phyloP scores from a whole-genome alignment of 208 protist genomes.

The Acanthamoeba royreba region DNA sequence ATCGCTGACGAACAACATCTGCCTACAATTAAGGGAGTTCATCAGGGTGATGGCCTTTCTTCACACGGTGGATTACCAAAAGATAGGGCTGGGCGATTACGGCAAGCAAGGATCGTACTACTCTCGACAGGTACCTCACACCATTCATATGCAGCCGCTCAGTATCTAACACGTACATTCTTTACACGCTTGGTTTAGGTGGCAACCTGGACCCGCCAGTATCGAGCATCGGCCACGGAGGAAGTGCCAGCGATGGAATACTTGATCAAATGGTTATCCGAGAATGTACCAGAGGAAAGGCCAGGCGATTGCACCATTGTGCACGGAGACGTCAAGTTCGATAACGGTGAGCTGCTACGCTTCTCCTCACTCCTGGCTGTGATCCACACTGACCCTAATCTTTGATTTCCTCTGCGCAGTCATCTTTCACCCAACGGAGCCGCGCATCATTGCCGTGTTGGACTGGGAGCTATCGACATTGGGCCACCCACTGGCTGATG shows the following conservation, averaged over 20 bases:
- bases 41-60: slow-evolving; percentile 29
- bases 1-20: too few relatives aligned
- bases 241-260: slow-evolving; percentile 56
- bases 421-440: slow-evolving; percentile 80
- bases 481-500: slow-evolving; percentile 77
- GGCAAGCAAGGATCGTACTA: slow-evolving; percentile 41
- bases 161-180: too few relatives aligned
- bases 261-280: slow-evolving; percentile 66
- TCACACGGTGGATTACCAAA: slow-evolving; percentile 57
- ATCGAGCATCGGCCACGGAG: slow-evolving; percentile 50
- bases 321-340: slow-evolving; percentile 74
- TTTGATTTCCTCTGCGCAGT: slow-evolving; percentile 75
- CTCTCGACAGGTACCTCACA: slow-evolving; percentile 43
- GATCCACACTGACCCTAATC: neutral
- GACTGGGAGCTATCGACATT: slow-evolving; percentile 87
- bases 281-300: slow-evolving; percentile 56
- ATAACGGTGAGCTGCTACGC: slow-evolving; percentile 61
- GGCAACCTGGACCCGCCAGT: slow-evolving; percentile 64
- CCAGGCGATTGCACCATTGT: slow-evolving; percentile 40
- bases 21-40: too few relatives aligned
- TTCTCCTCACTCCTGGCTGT: neutral
- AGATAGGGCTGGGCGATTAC: slow-evolving; percentile 53
- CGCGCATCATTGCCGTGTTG: slow-evolving; percentile 75
- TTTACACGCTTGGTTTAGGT: too few relatives aligned
- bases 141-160: too few relatives aligned